Evolutionary conservation across 495 filamentous ascomycete species (phyloP), one percentile per base, ranked within the genome.

Genomic region (Penicillium salamii): DNA sequence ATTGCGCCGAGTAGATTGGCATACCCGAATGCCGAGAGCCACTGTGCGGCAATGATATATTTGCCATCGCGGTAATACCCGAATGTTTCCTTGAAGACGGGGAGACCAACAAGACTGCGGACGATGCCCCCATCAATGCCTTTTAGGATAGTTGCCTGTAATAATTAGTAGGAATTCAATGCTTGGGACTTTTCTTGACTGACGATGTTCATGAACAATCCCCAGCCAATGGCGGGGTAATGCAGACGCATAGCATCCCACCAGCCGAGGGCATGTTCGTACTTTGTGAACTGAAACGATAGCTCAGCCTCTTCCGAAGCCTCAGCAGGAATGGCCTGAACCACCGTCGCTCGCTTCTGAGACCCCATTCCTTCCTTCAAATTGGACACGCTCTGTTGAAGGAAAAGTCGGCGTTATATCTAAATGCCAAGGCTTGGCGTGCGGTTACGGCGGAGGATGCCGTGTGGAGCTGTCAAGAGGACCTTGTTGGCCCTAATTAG

Each of bases 1-100:
- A 88, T 64, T 19, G 74, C 76, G 13, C 90, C 90, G 32, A 77
- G 72, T 12, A 88, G 74, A 67, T 83, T 83, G 21, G 89, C 90
- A 46, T 88, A 88, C 66, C 92, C 91, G 57, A 89, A 67, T 12
- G 66, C 63, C 0, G 61, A 61, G 8, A 60, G 36, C 66, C 66
- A 69, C 2, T 50, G 55, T 0, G 66, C 57, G 1, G 58, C 58
- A 11, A 69, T 50, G 13, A 66, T 57, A 39, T 62, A 63, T 9
- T 46, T 41, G 29, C 61, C 63, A 13, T 26, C 24, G 18, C 55
- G 49, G 12, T 58, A 23, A 50, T 69, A 69, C 9, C 66, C 66
- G 36, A 61, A 69, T 4, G 49, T 62, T 33, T 59, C 33, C 24
- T 66, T 66, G 50, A 69, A 69, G 33, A 59, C 46, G 11, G 57